Evolutionary conservation across 495 filamentous ascomycete genomes (phyloP), one percentile per base, ranked within the genome.

Genomic region (Chaetomium cochliodes): DNA sequence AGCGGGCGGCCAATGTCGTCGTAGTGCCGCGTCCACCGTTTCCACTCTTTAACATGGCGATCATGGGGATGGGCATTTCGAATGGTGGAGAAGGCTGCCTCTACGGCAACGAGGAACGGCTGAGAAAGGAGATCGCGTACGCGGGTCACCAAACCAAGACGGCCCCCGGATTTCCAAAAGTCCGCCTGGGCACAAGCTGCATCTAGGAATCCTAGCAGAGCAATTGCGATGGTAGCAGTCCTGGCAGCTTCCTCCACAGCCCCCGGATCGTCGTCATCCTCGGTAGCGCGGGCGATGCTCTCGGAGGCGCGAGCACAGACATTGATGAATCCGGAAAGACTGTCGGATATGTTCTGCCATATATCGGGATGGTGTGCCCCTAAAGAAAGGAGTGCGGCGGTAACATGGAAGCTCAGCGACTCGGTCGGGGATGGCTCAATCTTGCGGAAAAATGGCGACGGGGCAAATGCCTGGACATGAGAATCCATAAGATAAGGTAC

Each of bases 371-470:
- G 88, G 56, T 86, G 86, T 22, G 85, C 78, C 0, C 92, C 93
- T 42, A 98, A 73, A 1, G 86, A 85, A 42, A 98, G 82, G n/a
- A 96, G 75, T 8, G 92, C 93, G 0, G 81, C 83, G 1, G 91
- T 88, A 52, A 98, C 81, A 64, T 88, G 85, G 64, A 84, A 87
- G n/a, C 90, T 88, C 33, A 98, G 82, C 1, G 86, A 81, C 77
- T 98, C 94, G 85, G 91, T 94, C 16, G 94, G 96, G 3, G 93
- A 96, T 13, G 92, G 91, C 67, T 90, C 86, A 66, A 96, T 85
- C 64, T 84, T 87, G 44, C 86, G 88, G 63, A 97, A 87, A 73
- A 90, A 90, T 0, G 93, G 91, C 50, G 93, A 96, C 2, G 86
- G 78, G 9, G 85, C 84, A 65, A 98, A 90, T 26, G 82, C 72